These are phyloP conservation scores for Penicillium paxilli DNA, from an alignment of 495 filamentous ascomycete species.

Conservation along the genomic window DNA sequence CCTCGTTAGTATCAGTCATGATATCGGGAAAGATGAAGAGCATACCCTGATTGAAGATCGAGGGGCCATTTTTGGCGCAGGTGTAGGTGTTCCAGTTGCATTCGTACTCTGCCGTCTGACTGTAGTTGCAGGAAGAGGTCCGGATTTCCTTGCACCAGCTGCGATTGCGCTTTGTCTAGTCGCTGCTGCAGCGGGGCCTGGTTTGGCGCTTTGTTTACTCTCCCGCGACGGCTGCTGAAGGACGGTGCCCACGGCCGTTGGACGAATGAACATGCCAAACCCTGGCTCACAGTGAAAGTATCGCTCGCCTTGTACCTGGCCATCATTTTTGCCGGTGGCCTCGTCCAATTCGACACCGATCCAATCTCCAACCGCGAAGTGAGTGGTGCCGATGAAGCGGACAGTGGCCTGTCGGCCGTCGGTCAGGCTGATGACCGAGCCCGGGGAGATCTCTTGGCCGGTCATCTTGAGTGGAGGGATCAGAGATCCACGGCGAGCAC, in stretches of 20 bases:
- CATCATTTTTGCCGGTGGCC: conserved; percentile 90
- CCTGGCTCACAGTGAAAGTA: conserved; percentile 85
- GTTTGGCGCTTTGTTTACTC: conserved; percentile 35
- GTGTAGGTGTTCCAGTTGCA: conserved; percentile 61
- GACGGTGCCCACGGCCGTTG: conserved; percentile 56
- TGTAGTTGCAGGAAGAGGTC: conserved; percentile 48
- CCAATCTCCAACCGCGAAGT: conserved; percentile 83
- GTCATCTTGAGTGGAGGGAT: conserved; percentile 29
- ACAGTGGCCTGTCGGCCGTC: conserved; percentile 77
- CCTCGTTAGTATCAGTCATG: conserved; percentile 7
- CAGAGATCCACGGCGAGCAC: conserved; percentile 16
- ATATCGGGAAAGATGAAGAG: not conserved
- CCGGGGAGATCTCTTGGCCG: conserved; percentile 36
- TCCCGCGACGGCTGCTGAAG: conserved; percentile 56
- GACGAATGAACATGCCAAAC: conserved; percentile 87
- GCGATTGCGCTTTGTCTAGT: conserved; percentile 33
- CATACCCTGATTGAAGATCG: conserved; percentile 63
- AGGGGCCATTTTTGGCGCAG: conserved; percentile 47
- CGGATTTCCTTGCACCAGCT: conserved; percentile 37
- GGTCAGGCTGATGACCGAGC: conserved; percentile 65
- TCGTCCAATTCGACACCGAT: conserved; percentile 86
- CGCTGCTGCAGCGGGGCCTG: conserved; percentile 22
- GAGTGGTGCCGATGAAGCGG: conserved; percentile 76
- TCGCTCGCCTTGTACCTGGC: conserved; percentile 79
- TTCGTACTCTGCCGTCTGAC: conserved; percentile 67